Conservation (phyloP, 805 yeast genomes). For the Ogataea glucozyma region DNA sequence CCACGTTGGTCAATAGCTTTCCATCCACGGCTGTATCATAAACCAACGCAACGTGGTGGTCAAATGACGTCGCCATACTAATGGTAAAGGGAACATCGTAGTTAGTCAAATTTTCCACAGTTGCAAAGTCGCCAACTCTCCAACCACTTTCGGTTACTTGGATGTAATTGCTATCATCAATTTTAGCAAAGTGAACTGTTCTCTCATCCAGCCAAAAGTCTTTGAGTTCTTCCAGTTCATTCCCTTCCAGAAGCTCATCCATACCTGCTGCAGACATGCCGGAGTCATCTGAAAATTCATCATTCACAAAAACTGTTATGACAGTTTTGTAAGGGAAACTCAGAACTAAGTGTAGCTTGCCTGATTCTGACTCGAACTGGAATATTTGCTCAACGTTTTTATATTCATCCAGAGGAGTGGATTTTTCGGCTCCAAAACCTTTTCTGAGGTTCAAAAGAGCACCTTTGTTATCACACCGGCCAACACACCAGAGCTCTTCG, state of each 20-base stretch:
- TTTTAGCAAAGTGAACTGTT: conserved; percentile 18
- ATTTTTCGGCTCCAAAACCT: conserved; percentile 29
- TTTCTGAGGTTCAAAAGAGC: conserved; percentile 27
- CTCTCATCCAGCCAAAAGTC: conserved; percentile 13
- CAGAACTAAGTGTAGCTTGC: conserved; percentile 15
- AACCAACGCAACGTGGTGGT: conserved; percentile 16
- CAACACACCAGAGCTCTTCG: conserved; percentile 35
- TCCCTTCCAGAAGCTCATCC: conserved; percentile 9
- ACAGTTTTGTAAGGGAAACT: conserved; percentile 17
- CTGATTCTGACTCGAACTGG: conserved; percentile 11
- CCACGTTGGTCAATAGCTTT: conserved; percentile 13
- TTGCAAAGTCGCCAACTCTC: conserved; percentile 24
- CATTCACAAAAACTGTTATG: conserved; percentile 11
- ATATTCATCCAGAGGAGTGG: conserved; percentile 14
- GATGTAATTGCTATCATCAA: conserved; percentile 14
- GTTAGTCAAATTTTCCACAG: conserved; percentile 4
- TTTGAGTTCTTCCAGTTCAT: conserved; percentile 13
- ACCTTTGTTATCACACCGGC: conserved; percentile 27
- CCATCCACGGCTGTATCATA: conserved; percentile 17
- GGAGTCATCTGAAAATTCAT: conserved; percentile 1
- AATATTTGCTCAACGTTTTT: conserved; percentile 19
- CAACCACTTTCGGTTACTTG: conserved; percentile 26
- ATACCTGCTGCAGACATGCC: conserved; percentile 11
- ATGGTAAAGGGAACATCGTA: conserved; percentile 19
- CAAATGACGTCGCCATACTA: conserved; percentile 16